Evolutionary conservation across 2,329 filamentous ascomycete species (phyloP), one percentile per base, ranked within the genome.

Genomic region (Xylariomycetidae sp.): DNA sequence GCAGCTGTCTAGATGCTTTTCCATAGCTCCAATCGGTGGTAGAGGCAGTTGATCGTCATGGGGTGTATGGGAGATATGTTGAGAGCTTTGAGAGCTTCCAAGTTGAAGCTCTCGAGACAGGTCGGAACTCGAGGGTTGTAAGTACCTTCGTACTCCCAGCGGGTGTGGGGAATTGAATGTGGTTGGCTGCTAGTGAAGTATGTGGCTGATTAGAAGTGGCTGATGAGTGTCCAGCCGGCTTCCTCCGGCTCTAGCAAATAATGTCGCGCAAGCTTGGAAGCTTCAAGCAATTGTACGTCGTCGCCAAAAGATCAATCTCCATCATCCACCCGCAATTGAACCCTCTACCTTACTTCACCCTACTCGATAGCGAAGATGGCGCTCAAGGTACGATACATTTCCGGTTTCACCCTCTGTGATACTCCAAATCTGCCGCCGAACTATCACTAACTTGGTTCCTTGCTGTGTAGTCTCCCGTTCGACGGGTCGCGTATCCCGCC

Each of bases 1-100:
- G 48, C 74, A 77, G 28, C 52, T 56, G 42, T 83, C 77, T 6
- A 85, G 69, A 30, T 72, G 62, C 29, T 69, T 69, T 44, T 85
- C 75, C 81, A 85, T 85, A n/a, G n/a, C n/a, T n/a, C n/a, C n/a
- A n/a, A n/a, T n/a, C n/a, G n/a, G n/a, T n/a, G n/a, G n/a, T n/a
- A n/a, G n/a, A n/a, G n/a, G n/a, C n/a, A n/a, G n/a, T n/a, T n/a
- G n/a, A n/a, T n/a, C n/a, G n/a, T n/a, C n/a, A n/a, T n/a, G n/a
- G n/a, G n/a, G n/a, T n/a, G n/a, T n/a, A n/a, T n/a, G n/a, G n/a
- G n/a, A n/a, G n/a, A n/a, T n/a, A n/a, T n/a, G n/a, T n/a, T n/a
- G n/a, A n/a, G n/a, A n/a, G n/a, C n/a, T n/a, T n/a, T n/a, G n/a
- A n/a, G n/a, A n/a, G n/a, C n/a, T n/a, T n/a, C n/a, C n/a, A n/a